Conservation (phyloP, 768 basidiomycete species). For the Hortiboletus flavorubellus region DNA sequence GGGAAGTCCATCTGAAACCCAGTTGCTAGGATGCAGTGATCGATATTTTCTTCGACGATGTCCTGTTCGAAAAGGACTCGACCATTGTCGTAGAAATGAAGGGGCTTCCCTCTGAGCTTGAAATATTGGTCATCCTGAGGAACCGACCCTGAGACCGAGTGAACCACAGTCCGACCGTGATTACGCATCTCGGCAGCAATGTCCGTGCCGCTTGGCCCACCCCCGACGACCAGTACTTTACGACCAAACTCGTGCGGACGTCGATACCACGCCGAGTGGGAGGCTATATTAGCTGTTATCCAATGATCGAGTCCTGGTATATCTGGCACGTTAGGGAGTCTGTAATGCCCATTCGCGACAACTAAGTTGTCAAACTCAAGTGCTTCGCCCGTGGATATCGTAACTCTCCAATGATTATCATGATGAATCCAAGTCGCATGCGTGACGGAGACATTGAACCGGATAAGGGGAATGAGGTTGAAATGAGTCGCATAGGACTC, state of each 20-base stretch:
- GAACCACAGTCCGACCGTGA: constrained; percentile 46
- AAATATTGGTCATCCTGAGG: constrained; percentile 33
- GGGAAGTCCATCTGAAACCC: constrained; percentile 68
- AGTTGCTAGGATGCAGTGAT: constrained; percentile 70
- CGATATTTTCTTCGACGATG: constrained; percentile 49
- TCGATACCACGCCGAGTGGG: constrained; percentile 70
- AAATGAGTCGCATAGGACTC: constrained; percentile 62
- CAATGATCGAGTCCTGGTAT: constrained; percentile 60
- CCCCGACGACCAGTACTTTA: constrained; percentile 46
- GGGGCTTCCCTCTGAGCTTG: constrained; percentile 42
- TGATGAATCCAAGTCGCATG: constrained; percentile 38
- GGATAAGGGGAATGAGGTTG: constrained; percentile 57
- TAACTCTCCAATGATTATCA: constrained; percentile 46
- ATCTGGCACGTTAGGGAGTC: constrained; percentile 57
- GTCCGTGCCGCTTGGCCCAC: constrained; percentile 68
- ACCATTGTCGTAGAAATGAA: constrained; percentile 41
- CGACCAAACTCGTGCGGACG: constrained; percentile 40
- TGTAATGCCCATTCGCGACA: constrained; percentile 76
- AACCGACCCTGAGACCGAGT: constrained; percentile 44
- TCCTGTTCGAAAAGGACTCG: constrained; percentile 60
- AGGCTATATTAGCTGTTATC: constrained; percentile 49
- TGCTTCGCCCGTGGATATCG: constrained; percentile 35
- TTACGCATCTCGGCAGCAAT: constrained; percentile 56
- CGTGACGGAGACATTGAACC: constrained; percentile 55
- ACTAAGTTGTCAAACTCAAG: constrained; percentile 60